phyloP scores from a whole-genome alignment of 2,329 filamentous ascomycete species.

The Hortaea werneckii region DNA sequence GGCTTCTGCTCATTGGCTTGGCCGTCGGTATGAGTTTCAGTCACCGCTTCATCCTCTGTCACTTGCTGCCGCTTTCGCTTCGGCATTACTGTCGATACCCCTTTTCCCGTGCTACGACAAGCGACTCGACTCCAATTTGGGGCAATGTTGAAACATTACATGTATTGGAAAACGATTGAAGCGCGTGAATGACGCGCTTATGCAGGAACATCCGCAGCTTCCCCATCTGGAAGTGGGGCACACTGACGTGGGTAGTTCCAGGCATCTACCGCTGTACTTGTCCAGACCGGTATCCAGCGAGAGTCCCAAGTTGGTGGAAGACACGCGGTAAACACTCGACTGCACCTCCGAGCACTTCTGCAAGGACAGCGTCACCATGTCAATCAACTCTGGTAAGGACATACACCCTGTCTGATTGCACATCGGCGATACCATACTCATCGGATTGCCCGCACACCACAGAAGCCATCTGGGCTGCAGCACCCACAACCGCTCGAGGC shows the following conservation, averaged over 20 bases:
- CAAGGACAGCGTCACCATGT: conserved; percentile 1
- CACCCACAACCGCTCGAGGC: conserved; percentile 72
- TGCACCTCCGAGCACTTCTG: conserved; percentile 2
- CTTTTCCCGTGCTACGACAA: neutral
- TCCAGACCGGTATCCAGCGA: neutral
- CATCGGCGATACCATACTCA: neutral
- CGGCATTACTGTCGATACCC: neutral
- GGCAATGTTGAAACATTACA: too few relatives aligned
- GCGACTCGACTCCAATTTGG: too few relatives aligned
- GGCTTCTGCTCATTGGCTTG: conserved; percentile 4
- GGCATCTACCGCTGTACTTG: neutral
- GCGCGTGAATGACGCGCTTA: too few relatives aligned
- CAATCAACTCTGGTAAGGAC: conserved; percentile 3
- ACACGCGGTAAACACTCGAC: too few relatives aligned
- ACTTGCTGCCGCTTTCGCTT: neutral
- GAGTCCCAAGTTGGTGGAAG: too few relatives aligned
- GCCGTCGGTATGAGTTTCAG: too few relatives aligned
- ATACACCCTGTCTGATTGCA: neutral
- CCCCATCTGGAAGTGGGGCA: too few relatives aligned
- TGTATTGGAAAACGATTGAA: too few relatives aligned
- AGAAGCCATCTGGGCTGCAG: conserved; percentile 65
- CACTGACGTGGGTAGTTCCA: too few relatives aligned
- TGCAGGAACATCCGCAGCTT: too few relatives aligned
- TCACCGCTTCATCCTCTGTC: too few relatives aligned
- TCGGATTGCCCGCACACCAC: neutral